These are phyloP conservation scores for Elongisporangium prolatum DNA, from an alignment of 352 stramenopile species.

Conservation along the genomic window DNA sequence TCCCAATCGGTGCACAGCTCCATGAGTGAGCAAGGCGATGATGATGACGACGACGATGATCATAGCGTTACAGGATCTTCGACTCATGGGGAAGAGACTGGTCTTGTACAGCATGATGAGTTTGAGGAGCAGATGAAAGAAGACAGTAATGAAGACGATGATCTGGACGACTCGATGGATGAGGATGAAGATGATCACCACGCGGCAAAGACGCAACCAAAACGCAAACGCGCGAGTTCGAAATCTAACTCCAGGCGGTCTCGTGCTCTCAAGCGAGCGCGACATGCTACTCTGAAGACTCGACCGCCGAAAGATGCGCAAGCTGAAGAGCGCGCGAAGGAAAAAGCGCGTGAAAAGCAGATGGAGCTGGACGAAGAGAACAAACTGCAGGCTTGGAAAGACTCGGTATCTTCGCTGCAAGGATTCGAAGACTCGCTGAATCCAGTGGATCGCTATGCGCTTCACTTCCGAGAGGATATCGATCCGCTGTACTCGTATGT, in stretches of 20 bases:
- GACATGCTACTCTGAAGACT: background rate
- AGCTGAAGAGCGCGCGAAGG: conserved; percentile 33
- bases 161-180: conserved; percentile 16
- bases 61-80: background rate
- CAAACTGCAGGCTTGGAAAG: conserved; percentile 88
- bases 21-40: conserved; percentile 33
- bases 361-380: conserved; percentile 91
- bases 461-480: conserved; percentile 90
- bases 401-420: conserved; percentile 64
- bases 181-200: conserved; percentile 41
- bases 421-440: conserved; percentile 92
- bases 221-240: conserved; percentile 12
- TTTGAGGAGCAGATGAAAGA: conserved; percentile 8
- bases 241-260: conserved; percentile 1
- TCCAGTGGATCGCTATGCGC: conserved; percentile 90
- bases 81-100: background rate
- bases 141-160: conserved; percentile 13
- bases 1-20: conserved; percentile 30
- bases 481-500: conserved; percentile 85
- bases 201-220: conserved; percentile 17
- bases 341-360: conserved; percentile 75
- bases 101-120: background rate
- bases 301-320: background rate
- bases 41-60: conserved; percentile 23
- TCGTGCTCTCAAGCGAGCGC: background rate